These are phyloP conservation scores for Boletus reticuloceps DNA, from an alignment of 768 basidiomycete genomes.

Conservation along the genomic window DNA sequence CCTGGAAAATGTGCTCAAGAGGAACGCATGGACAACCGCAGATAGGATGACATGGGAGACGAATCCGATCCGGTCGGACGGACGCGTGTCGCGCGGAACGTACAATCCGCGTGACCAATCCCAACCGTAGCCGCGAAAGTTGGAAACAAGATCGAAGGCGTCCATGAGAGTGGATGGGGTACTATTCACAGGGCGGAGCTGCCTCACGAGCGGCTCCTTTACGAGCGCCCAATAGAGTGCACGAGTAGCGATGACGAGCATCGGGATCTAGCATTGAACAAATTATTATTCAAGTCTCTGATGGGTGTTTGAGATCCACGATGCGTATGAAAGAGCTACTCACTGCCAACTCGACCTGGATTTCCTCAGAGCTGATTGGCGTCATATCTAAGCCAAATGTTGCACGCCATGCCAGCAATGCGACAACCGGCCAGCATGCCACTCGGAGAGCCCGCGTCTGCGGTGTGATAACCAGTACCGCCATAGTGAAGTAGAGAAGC, in stretches of 20 bases:
- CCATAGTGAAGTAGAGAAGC: background rate
- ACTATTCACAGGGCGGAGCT: background rate
- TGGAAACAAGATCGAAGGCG: background rate
- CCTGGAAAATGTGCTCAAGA: too few species aligned
- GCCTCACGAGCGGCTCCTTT: background rate
- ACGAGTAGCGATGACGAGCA: background rate
- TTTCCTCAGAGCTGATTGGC: background rate
- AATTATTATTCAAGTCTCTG: background rate
- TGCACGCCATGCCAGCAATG: background rate
- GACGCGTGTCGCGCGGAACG: background rate
- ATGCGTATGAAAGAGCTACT: background rate
- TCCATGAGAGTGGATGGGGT: background rate
- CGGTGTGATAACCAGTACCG: background rate
- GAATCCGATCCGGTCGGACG: background rate
- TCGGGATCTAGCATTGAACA: background rate
- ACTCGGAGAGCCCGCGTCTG: background rate
- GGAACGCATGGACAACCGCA: background rate
- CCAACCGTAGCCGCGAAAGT: background rate
- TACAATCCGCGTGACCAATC: background rate
- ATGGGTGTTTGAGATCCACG: too few species aligned
- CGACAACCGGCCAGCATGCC: background rate
- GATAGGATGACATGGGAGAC: background rate
- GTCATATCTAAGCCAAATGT: background rate
- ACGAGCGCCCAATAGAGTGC: background rate
- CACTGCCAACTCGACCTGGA: background rate